These are phyloP conservation scores for Maudiozyma pseudohumilis DNA, from an alignment of 805 yeast species.

Conservation along the genomic window DNA sequence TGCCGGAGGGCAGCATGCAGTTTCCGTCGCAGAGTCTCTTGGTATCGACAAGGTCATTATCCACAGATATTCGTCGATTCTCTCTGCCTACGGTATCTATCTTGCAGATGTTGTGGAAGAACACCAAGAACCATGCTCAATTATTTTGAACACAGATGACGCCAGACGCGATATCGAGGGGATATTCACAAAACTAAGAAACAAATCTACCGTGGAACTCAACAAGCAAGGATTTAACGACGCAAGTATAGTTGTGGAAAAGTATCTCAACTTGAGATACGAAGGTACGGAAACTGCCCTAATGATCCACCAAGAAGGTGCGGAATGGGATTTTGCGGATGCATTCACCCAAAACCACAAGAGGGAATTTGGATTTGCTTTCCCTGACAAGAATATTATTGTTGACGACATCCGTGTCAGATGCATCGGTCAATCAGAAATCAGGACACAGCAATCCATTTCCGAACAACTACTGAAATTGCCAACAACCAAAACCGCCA, in stretches of 20 bases:
- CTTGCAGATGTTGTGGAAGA: slow-evolving; percentile 80
- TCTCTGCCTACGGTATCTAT: slow-evolving; percentile 84
- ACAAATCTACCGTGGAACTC: slow-evolving; percentile 35
- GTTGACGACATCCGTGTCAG: slow-evolving; percentile 70
- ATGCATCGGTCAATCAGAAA: slow-evolving; percentile 53
- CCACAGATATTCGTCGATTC: slow-evolving; percentile 72
- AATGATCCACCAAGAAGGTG: slow-evolving; percentile 42
- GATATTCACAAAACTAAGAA: slow-evolving; percentile 38
- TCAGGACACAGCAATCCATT: slow-evolving; percentile 33
- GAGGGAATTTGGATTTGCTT: slow-evolving; percentile 65
- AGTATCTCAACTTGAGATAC: slow-evolving; percentile 67
- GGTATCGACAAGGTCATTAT: slow-evolving; percentile 62
- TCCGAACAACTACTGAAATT: slow-evolving; percentile 41
- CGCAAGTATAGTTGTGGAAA: slow-evolving; percentile 43
- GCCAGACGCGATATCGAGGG: slow-evolving; percentile 30
- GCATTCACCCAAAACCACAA: slow-evolving; percentile 48
- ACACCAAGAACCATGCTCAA: slow-evolving; percentile 61
- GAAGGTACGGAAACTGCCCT: slow-evolving; percentile 84
- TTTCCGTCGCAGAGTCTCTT: slow-evolving; percentile 59
- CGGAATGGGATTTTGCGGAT: slow-evolving; percentile 29
- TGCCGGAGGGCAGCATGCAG: slow-evolving; percentile 89
- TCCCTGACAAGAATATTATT: slow-evolving; percentile 45
- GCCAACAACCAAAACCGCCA: slow-evolving; percentile 18
- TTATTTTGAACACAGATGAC: slow-evolving; percentile 27
- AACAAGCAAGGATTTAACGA: slow-evolving; percentile 44